Evolutionary conservation across 805 yeast species (phyloP), one percentile per base, ranked within the genome.

Genomic region (Yamadazyma phyllophila): DNA sequence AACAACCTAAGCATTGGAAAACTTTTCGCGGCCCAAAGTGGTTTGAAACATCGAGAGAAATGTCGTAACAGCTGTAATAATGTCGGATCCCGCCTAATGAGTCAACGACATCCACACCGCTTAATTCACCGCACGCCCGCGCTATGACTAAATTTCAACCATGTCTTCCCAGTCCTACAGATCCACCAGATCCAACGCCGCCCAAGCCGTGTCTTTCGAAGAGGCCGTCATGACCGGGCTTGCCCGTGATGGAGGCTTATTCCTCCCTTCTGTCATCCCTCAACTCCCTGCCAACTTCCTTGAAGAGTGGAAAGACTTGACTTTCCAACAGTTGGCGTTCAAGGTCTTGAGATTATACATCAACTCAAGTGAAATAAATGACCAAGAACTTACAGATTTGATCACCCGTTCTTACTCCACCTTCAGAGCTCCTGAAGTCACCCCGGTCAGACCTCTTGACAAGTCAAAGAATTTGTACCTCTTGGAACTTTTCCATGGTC

Each of bases 401-500:
- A 74, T 90, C 43, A 54, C 65, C 26, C 81, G 73, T 51, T 89
- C 98, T 0, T 94, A 94, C 69, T 80, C 96, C 26, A 89, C 97
- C 27, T 94, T 94, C 78, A 83, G 97, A 67, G 67, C 85, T n/a
- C 61, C 73, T 7, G 86, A 87, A n/a, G 88, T 94, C 41, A 91
- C 99, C 14, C 99, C 99, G 20, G 66, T 90, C 40, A 79, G 74
- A 29, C 74, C 85, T 43, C 78, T 86, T 49, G 82, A 83, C 53
- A 71, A 73, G 37, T 59, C 71, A 46, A 45, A 49, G 10, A 72
- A 79, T 40, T 70, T 92, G 49, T 85, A 88, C 62, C 70, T 94
- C 45, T 76, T 94, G 59, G 99, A 94, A 69, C 76, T 94, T 48
- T 94, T 94, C 82, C 99, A 94, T 63, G 99, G 99, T 31, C 99